These are phyloP conservation scores for Lecanicillium sp. DNA, from an alignment of 2,329 filamentous ascomycete genomes.

Conservation along the genomic window DNA sequence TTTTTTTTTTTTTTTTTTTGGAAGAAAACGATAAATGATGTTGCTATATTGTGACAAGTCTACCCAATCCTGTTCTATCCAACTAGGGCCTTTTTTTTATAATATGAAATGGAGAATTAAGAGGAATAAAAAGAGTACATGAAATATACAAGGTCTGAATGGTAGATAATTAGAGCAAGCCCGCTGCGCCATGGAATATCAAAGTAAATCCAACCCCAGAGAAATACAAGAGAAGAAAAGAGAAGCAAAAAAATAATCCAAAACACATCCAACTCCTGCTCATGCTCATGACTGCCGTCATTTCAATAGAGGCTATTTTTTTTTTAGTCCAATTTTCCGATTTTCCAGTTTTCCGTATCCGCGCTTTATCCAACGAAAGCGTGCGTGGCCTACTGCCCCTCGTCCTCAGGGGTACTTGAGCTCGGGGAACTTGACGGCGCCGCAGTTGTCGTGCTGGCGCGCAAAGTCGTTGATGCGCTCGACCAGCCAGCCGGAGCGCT, in stretches of 20 bases:
- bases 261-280: conserved; percentile 8
- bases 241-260: not conserved
- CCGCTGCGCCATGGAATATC: conserved; percentile 4
- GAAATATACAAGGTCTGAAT: not conserved
- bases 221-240: not conserved
- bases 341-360: not conserved
- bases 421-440: conserved; percentile 27
- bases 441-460: conserved; percentile 31
- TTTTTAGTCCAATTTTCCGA: not conserved
- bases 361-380: too few relatives aligned
- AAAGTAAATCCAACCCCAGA: too few relatives aligned
- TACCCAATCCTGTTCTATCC: too few relatives aligned
- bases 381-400: too few relatives aligned
- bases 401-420: conserved; percentile 3
- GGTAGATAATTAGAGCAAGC: not conserved
- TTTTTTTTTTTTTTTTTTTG: too few relatives aligned
- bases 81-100: too few relatives aligned
- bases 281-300: not conserved
- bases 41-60: too few relatives aligned
- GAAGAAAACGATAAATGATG: too few relatives aligned
- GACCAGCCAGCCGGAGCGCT: conserved; percentile 37
- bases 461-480: conserved; percentile 36
- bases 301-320: not conserved
- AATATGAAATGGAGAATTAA: too few relatives aligned
- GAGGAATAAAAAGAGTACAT: not conserved